A percentile compares a stretch with the other conserved stretches of the same genome.
Conservation (phyloP, 129 eudicot species). For the Escallonia herrerae region DNA sequence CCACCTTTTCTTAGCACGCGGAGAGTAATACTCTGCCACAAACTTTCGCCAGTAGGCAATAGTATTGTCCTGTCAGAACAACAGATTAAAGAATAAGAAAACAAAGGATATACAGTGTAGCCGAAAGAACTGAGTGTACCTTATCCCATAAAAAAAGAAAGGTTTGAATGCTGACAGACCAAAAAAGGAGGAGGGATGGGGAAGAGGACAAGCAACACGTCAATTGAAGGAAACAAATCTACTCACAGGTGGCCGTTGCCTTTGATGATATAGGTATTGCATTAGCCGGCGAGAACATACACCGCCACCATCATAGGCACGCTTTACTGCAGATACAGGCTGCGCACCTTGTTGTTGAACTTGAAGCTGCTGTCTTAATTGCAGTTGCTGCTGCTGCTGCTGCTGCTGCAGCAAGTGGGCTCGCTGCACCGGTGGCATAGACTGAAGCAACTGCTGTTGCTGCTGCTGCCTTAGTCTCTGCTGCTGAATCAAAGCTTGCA, state of each 20-base stretch:
- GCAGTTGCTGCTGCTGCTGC: constrained; percentile 53
- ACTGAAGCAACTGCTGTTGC: constrained; percentile 66
- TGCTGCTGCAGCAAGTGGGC: constrained; percentile 69
- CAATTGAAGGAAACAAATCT: neutral
- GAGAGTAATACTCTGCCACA: constrained; percentile 85
- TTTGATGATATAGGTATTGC: constrained; percentile 89
- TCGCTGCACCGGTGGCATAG: constrained; percentile 80
- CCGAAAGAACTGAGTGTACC: neutral
- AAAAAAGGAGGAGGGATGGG: neutral
- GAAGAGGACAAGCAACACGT: neutral
- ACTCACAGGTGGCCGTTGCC: constrained; percentile 89
- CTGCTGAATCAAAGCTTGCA: constrained; percentile 71
- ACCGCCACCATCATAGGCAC: constrained; percentile 74
- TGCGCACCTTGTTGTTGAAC: constrained; percentile 65
- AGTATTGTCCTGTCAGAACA: constrained; percentile 53
- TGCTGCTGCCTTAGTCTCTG: constrained; percentile 75
- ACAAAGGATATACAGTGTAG: neutral
- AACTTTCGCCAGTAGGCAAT: constrained; percentile 94
- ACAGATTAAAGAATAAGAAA: neutral
- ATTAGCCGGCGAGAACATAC: constrained; percentile 91
- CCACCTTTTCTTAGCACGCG: constrained; percentile 99
- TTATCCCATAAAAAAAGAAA: neutral
- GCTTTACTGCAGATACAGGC: constrained; percentile 50
- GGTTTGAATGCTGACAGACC: neutral
- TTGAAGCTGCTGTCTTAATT: constrained; percentile 46